phyloP scores from a whole-genome alignment of 2,329 filamentous ascomycete genomes.

The Penicillium sp. region DNA sequence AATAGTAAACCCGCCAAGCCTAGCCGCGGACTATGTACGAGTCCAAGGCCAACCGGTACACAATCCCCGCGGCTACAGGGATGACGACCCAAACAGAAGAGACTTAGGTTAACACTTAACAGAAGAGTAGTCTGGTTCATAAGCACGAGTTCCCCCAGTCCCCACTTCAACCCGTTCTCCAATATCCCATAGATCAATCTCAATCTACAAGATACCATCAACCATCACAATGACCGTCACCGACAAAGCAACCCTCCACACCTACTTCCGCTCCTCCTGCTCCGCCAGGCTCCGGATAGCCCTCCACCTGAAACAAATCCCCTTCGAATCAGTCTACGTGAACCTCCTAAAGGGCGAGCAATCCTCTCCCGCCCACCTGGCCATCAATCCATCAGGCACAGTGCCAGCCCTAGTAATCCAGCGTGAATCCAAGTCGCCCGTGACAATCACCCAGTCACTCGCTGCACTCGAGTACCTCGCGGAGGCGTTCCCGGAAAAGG shows the following conservation, averaged over 20 bases:
- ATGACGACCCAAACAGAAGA: not conserved
- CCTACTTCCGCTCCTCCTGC: conserved; percentile 62
- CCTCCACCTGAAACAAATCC: conserved; percentile 53
- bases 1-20: not conserved
- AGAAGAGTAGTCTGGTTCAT: not conserved
- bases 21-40: not conserved
- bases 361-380: conserved; percentile 42
- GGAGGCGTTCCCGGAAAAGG: conserved; percentile 49
- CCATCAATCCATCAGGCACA: conserved; percentile 53
- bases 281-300: conserved; percentile 60
- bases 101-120: not conserved
- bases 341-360: conserved; percentile 57
- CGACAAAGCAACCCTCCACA: conserved; percentile 47
- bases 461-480: conserved; percentile 62
- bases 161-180: not conserved
- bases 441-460: conserved; percentile 55
- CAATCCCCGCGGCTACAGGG: not conserved
- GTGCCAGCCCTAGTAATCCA: conserved; percentile 53
- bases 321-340: conserved; percentile 48
- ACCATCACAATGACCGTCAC: conserved; percentile 22
- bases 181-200: not conserved
- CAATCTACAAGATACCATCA: not conserved
- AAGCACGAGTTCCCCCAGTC: not conserved
- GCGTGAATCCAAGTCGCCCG: conserved; percentile 14
- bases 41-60: not conserved